A percentile compares a stretch with the other conserved stretches of the same genome.
phyloP scores from a whole-genome alignment of 1,284 basidiomycete genomes.

The Macrocystidia cucumis region DNA sequence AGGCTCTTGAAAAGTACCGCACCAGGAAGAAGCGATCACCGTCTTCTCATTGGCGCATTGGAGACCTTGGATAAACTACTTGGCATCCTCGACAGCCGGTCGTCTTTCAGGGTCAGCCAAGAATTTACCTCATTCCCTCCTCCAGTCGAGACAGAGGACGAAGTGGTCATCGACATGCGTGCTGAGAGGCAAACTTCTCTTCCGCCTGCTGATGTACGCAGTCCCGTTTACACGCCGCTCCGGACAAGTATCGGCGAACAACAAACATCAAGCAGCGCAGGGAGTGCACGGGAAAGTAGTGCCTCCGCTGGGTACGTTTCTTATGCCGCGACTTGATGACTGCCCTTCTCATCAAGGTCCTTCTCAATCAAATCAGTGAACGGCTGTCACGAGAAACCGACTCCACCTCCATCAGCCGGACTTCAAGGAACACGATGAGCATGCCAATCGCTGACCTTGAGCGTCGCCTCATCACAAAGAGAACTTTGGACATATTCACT shows the following conservation, averaged over 20 bases:
- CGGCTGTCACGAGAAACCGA: constrained; percentile 53
- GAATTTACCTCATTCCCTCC: constrained; percentile 13
- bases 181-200: constrained; percentile 21
- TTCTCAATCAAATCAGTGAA: constrained; percentile 28
- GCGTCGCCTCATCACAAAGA: constrained; percentile 68
- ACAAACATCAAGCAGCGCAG: constrained; percentile 28
- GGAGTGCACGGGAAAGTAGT: constrained; percentile 39
- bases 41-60: constrained; percentile 73
- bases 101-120: constrained; percentile 34
- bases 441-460: constrained; percentile 77
- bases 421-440: constrained; percentile 39
- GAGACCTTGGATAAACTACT: constrained; percentile 77
- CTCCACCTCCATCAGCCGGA: constrained; percentile 43
- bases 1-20: constrained; percentile 84
- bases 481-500: constrained; percentile 90
- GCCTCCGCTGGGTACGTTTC: constrained; percentile 46
- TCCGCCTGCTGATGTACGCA: too few species aligned
- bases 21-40: constrained; percentile 85
- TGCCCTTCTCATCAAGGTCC: constrained; percentile 5
- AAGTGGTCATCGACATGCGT: constrained; percentile 47
- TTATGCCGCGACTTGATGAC: constrained; percentile 3
- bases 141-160: constrained; percentile 32
- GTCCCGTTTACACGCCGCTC: too few species aligned
- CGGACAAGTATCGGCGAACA: too few species aligned
- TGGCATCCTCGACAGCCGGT: constrained; percentile 56